Evolutionary conservation across 129 eudicot species (phyloP), one percentile per base, ranked within the genome.

Genomic region (Kitagawia praeruptora): DNA sequence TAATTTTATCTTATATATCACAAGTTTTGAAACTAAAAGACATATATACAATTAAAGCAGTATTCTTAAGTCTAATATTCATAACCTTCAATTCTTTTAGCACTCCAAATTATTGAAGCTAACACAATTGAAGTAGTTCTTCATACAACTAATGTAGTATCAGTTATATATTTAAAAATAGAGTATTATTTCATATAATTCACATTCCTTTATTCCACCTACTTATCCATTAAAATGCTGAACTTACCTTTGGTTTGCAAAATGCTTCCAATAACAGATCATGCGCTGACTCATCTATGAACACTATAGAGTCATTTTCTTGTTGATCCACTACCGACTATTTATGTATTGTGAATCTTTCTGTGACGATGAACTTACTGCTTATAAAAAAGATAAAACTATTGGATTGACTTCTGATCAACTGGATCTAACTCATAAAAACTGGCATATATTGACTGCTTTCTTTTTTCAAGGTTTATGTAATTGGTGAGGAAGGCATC

Each of bases 401-500:
- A 46, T 74, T 80, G 37, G 78, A 53, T 69, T 46, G 77, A 79
- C 12, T n/a, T 44, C 13, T 25, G 44, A 48, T 51, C 21, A 47
- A 61, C 28, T 51, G 70, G 46, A 85, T 51, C 49, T 23, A 71
- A 77, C 61, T 27, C 3, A 34, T 19, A 25, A 80, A 37, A 19
- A 63, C 75, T 70, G 34, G 73, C 41, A 45, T 81, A 23, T 51
- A 46, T 13, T 39, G 37, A 51, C 56, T 42, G 77, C 37, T 73
- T 73, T 8, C 13, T 61, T 58, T 47, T 81, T 25, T 79, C 56
- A 85, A 95, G 99, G 91, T 95, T 74, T 95, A 95, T 80, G 99
- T 95, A 69, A 89, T 95, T 85, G 99, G 99, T 75, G 99, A 95
- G 87, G 99, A 95, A 39, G 99, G 99, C 77, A 95, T 95, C 83